Base-by-base conservation (phyloP, 441 rosid genomes). In the Erysimum pusillum region DNA sequence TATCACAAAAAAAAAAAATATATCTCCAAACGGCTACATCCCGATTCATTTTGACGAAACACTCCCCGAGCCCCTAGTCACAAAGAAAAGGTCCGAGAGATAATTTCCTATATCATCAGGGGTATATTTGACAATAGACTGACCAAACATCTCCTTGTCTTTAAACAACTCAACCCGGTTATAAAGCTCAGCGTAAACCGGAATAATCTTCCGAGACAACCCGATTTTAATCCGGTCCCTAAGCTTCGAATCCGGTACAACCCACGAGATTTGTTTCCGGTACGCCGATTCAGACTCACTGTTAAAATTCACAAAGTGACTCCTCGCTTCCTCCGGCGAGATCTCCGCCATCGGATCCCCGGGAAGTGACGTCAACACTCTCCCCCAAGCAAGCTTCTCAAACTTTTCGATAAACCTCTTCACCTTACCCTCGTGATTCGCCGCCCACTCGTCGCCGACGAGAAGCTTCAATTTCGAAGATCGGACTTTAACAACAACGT, bases 321-420 rank as follows among this genome's bases (percentile, higher is more conserved):
- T 13, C 1, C 56, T 76, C 9, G 63, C 89, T 7, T 79, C 74
- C 2, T 69, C 74, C 9, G 60, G 4, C 4, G 85, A 58, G 9
- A 81, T 64, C 49, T 78, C 76, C 22, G 77, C 77, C 49, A 67
- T 39, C 3, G 71, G 69, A 71, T 79, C 58, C 36, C 63, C 85
- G 35, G 93, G 96, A 35, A 89, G 56, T 3, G 94, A 72, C 25
- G 74, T 48, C 10, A 85, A 38, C 49, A 89, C 92, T 74, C 79
- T 83, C 77, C 82, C 84, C 97, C 97, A 94, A 0, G 86, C 97
- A 20, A 87, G 73, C 79, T 89, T 81, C 83, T 88, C 93, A 79
- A 87, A 94, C 52, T 85, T 94, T 9, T 81, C 73, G 0, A 86
- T 87, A 83, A 88, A 94, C 48, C 83, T 92, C 17, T 32, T 82